Evolutionary conservation across 73 alveolate genomes (phyloP).

Genomic region (Tetrahymena borealis): DNA sequence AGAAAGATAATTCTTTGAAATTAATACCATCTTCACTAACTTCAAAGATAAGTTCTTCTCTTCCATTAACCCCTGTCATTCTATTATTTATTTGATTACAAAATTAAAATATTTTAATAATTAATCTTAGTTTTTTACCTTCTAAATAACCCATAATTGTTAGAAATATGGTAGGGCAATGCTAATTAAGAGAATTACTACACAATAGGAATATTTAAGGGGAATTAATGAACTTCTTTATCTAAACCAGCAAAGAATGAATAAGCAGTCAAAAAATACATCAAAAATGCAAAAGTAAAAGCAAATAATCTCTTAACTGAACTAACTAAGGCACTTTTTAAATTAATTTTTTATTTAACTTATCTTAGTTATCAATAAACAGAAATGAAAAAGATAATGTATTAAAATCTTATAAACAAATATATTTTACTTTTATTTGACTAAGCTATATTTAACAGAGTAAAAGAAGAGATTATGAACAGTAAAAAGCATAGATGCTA

Average conservation of each 20-base stretch:
- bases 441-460: not conserved
- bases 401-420: no score
- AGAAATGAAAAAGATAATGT: no score
- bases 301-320: not conserved
- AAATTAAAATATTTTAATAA: not conserved
- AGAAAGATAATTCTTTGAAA: constrained; percentile 60
- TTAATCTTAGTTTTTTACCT: not conserved
- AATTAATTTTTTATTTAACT: not conserved
- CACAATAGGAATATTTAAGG: not conserved
- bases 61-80: constrained; percentile 88
- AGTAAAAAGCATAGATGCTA: not conserved
- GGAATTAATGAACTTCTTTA: not conserved
- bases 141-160: constrained; percentile 73
- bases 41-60: constrained; percentile 67
- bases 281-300: not conserved
- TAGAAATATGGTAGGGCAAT: constrained; percentile 32
- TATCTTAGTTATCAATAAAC: no score
- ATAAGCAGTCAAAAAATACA: constrained; percentile 12
- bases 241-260: constrained; percentile 52
- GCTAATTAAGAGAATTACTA: not conserved
- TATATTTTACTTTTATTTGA: not conserved
- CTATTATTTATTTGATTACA: not conserved
- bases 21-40: constrained; percentile 59
- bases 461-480: not conserved
- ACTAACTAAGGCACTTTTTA: not conserved